phyloP scores from a whole-genome alignment of 2,329 filamentous ascomycete species.

The Hymenoscyphus albidus region DNA sequence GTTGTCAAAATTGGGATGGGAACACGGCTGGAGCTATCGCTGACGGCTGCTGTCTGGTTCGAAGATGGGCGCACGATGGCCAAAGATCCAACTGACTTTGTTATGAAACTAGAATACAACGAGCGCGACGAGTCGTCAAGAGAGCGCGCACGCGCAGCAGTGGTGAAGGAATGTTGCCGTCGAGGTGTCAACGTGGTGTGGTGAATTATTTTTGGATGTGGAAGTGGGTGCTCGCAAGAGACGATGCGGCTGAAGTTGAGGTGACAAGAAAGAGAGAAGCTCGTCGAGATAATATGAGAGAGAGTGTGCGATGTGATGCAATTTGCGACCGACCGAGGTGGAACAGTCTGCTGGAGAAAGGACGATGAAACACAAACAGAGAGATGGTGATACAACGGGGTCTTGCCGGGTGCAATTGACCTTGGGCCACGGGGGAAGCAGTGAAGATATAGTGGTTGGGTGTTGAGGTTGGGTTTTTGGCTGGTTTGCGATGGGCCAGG shows the following conservation, averaged over 20 bases:
- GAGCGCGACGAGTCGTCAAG: constrained; percentile 6
- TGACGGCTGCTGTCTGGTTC: constrained; percentile 13
- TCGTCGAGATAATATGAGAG: background rate
- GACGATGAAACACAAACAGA: constrained; percentile 19
- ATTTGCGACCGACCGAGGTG: constrained; percentile 14
- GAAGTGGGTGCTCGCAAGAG: background rate
- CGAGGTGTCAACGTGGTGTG: constrained; percentile 8
- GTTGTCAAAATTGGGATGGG: constrained; percentile 4
- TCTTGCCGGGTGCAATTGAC: constrained; percentile 4
- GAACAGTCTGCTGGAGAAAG: constrained; percentile 6
- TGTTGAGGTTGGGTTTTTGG: background rate
- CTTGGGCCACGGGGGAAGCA: background rate
- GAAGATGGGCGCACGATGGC: constrained; percentile 21
- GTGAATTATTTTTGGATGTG: background rate
- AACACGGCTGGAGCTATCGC: constrained; percentile 20
- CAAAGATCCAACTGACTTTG: constrained; percentile 18
- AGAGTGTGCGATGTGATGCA: background rate
- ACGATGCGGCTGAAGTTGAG: constrained; percentile 3
- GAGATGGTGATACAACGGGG: constrained; percentile 21
- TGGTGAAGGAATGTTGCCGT: background rate
- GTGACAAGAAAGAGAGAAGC: background rate
- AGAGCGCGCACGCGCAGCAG: constrained; percentile 11
- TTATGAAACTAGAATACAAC: constrained; percentile 18
- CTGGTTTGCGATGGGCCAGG: no score
- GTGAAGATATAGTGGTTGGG: constrained; percentile 10